Evolutionary conservation across 2,329 filamentous ascomycete genomes (phyloP), one percentile per base, ranked within the genome.

Genomic region (Colletotrichum sp.): DNA sequence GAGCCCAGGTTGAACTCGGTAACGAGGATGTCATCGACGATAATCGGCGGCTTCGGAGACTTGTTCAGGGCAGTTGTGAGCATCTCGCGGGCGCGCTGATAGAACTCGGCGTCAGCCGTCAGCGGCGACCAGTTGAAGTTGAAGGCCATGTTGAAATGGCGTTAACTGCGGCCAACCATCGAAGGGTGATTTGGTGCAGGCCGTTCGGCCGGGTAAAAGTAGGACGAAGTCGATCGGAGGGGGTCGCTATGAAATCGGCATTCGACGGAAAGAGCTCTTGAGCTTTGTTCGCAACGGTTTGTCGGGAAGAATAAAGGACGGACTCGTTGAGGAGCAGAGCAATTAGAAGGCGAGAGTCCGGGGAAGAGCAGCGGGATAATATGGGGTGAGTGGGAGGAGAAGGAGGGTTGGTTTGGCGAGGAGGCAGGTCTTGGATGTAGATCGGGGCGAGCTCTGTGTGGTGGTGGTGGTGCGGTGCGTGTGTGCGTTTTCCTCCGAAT

Each of bases 41-140:
- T 99, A 83, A 99, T 99, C 76, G 97, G 97, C 73, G 97, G 97
- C 83, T 99, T 99, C 52, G 96, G 96, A 71, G 95, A 97, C 87
- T 99, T 99, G 90, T 99, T 99, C 82, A 99, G 90, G 43, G 97
- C 97, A 74, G 95, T 94, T 30, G 97, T 99, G 81, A 99, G 91
- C 85, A 99, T 94, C 84, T 99, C 96, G 85, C 96, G 94, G 67
- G 97, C 96, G 80, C 96, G 94, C 84, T 94, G 92, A 87, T 96
- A 96, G 86, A 97, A 97, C 80, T 93, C 92, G 82, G 95, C 96
- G 88, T 99, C 97, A 83, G 96, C 96, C 87, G 98, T 97, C 79
- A 99, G 91, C 83, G 97, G 97, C 91, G 96, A 98, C 97, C 97
- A 99, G 95, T 99, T 99, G 94, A 99, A 99, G 90, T 99, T 99